Conservation (phyloP, 108 stramenopile genomes). For the Discostella stelligeroides region DNA sequence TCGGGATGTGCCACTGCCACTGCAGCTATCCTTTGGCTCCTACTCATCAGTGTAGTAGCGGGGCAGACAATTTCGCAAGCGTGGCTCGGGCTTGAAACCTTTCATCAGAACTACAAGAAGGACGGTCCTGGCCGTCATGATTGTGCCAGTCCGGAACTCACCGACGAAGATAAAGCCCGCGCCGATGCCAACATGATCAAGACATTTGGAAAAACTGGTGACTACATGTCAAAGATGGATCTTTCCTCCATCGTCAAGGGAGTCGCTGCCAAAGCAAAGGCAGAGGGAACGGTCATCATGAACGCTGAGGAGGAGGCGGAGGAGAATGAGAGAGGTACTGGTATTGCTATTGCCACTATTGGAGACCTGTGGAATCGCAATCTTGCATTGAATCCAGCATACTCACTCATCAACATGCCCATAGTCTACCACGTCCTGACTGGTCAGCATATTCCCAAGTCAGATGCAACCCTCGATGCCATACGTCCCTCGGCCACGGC, state of each 20-base stretch:
- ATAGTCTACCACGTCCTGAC: slow-evolving; percentile 22
- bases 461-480: neutral
- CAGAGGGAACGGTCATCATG: neutral
- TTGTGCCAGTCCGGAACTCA: slow-evolving; percentile 8
- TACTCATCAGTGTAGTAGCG: no score
- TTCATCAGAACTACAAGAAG: neutral
- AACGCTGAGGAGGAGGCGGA: no score
- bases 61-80: neutral
- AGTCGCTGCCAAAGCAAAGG: neutral
- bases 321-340: no score
- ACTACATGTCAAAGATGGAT: slow-evolving; percentile 2
- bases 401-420: slow-evolving; percentile 5
- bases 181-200: slow-evolving; percentile 12
- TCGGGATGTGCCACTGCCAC: no score
- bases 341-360: no score
- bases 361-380: no score
- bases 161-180: slow-evolving; percentile 7
- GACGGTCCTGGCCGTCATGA: slow-evolving; percentile 1
- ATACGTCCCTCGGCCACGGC: slow-evolving; percentile 13
- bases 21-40: no score
- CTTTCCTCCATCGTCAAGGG: slow-evolving; percentile 4
- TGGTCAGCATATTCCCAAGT: slow-evolving; percentile 2
- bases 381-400: neutral
- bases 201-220: slow-evolving; percentile 5
- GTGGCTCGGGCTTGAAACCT: no score